Evolutionary conservation across 169 alveolate species (phyloP).

Genomic region (Toxoplasma gondii): DNA sequence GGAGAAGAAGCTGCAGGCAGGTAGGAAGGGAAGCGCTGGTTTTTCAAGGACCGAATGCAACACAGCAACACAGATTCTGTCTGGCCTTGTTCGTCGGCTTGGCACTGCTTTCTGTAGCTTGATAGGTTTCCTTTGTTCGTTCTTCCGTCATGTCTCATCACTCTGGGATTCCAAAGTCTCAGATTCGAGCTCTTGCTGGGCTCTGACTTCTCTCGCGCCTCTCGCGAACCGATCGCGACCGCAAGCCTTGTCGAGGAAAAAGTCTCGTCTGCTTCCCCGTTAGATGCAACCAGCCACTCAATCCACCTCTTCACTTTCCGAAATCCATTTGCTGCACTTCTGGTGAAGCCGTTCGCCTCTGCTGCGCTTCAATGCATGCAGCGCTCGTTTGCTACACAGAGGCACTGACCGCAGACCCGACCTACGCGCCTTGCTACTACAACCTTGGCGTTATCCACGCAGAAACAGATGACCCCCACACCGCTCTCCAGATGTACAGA

Average conservation of each 20-base stretch:
- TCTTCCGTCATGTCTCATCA: not conserved
- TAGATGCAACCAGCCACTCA: too few relatives aligned
- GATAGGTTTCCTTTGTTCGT: not conserved
- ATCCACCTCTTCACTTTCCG: too few relatives aligned
- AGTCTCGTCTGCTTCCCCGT: too few relatives aligned
- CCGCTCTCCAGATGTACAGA: constrained; percentile 14
- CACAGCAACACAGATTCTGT: too few relatives aligned
- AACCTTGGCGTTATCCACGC: constrained; percentile 31
- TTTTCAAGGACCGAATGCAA: too few relatives aligned
- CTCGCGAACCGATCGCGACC: too few relatives aligned
- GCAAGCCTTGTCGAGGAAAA: too few relatives aligned
- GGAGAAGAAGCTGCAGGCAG: not conserved
- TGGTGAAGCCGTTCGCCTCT: too few relatives aligned
- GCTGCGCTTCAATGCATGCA: not conserved
- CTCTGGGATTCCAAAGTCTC: not conserved
- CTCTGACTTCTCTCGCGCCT: too few relatives aligned
- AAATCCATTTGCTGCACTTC: too few relatives aligned
- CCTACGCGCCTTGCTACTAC: not conserved
- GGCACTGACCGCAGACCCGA: not conserved
- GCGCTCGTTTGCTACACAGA: not conserved
- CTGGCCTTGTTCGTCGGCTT: too few relatives aligned
- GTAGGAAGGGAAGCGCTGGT: not conserved
- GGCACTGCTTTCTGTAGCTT: not conserved
- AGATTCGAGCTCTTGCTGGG: not conserved
- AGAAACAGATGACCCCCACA: not conserved